Evolutionary conservation across 208 protist genomes (phyloP), one percentile per base, ranked within the genome.

Genomic region (Trypanosoma mega): DNA sequence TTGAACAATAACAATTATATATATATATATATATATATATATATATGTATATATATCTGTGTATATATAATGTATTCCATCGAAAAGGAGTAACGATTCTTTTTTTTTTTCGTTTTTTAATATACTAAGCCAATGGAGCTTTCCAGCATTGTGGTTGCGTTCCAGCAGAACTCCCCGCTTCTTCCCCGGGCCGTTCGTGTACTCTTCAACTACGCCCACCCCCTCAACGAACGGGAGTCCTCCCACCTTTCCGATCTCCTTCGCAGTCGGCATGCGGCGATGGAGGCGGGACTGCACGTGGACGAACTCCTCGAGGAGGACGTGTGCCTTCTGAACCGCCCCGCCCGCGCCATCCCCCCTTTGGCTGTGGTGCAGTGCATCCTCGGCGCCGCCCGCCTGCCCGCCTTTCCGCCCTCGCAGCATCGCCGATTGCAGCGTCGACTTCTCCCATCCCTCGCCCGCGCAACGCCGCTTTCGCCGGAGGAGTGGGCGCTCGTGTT

Each of bases 361-460:
- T 68, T 91, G 12, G 54, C 85, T 14, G 75, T 90, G n/a, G 41
- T 84, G 27, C 81, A 90, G 71, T 90, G 82, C 55, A 75, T 92
- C 37, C 33, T 89, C 39, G 63, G 62, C 33, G 85, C 76, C 18
- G 72, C 84, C 8, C 76, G 72, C 49, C 64, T 85, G 16, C 80
- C 84, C 18, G 63, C 51, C 41, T 71, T 96, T 27, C 67, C 73
- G 18, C 34, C 50, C 9, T 50, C 29, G 43, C 67, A 76, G n/a
- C 84, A 93, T 56, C 75, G 82, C 23, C 63, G 55, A 9, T 67
- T 96, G 45, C 82, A 90, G 48, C 72, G 74, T 55, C 66, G 79
- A 44, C 66, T 96, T 21, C 63, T 96, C 21, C 72, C 73, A 20
- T 46, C 23, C 14, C 73, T 90, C 29, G 69, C 63, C 4, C 60